phyloP scores from a whole-genome alignment of 352 stramenopile genomes.

The Pythium rhizo-oryzae region DNA sequence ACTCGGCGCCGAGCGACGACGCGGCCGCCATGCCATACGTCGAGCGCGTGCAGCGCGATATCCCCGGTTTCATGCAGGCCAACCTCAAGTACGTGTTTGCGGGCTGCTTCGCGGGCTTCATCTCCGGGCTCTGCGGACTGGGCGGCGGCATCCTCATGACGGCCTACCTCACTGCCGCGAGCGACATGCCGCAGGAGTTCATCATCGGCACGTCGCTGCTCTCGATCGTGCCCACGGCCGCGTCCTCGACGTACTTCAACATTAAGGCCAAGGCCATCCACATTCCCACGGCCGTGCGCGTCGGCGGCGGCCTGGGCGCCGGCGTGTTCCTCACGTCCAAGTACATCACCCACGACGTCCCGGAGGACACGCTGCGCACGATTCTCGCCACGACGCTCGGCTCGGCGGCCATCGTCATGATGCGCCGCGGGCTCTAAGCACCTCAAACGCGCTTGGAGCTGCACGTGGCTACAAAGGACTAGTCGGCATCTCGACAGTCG shows the following conservation, averaged over 20 bases:
- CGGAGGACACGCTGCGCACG: conserved; percentile 70
- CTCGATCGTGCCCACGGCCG: conserved; percentile 77
- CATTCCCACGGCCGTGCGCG: conserved; percentile 62
- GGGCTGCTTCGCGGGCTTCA: conserved; percentile 75
- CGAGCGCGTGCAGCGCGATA: conserved; percentile 43
- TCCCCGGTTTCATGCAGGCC: conserved; percentile 45
- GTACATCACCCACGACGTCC: conserved; percentile 79
- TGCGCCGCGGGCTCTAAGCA: conserved; percentile 64
- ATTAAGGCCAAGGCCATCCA: conserved; percentile 80
- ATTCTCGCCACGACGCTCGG: conserved; percentile 75
- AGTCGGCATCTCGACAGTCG: no score
- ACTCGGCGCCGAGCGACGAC: conserved; percentile 27
- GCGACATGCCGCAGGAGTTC: conserved; percentile 81
- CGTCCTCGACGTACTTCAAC: conserved; percentile 84
- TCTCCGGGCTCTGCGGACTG: conserved; percentile 82
- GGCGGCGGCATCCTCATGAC: conserved; percentile 88
- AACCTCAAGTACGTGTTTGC: conserved; percentile 83
- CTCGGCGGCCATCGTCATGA: conserved; percentile 79
- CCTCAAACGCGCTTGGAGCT: no score
- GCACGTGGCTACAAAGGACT: no score
- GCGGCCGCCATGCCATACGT: conserved; percentile 37
- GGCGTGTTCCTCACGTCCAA: conserved; percentile 83
- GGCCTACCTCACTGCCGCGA: conserved; percentile 81
- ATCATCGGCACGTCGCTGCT: conserved; percentile 88
- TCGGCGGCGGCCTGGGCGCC: conserved; percentile 64